These are phyloP conservation scores for Lentithecium fluviatile DNA, from an alignment of 495 filamentous ascomycete genomes.

Conservation along the genomic window DNA sequence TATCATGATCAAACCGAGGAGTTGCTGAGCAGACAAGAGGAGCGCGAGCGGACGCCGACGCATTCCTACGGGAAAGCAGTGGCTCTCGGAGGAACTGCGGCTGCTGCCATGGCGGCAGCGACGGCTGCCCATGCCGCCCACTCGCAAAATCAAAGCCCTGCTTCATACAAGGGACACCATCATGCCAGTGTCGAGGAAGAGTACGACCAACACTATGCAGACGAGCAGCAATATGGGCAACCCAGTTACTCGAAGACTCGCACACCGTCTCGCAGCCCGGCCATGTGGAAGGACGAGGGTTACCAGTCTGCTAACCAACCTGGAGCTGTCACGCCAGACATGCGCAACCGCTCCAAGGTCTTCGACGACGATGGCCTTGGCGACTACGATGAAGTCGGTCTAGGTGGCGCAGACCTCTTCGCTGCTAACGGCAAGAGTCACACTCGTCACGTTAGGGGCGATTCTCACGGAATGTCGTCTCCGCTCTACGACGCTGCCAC, in stretches of 20 bases:
- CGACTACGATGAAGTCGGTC: slow-evolving; percentile 37
- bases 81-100: slow-evolving; percentile 44
- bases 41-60: slow-evolving; percentile 39
- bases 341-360: slow-evolving; percentile 56
- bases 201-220: slow-evolving; percentile 49
- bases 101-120: slow-evolving; percentile 48
- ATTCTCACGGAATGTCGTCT: slow-evolving; percentile 85
- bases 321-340: slow-evolving; percentile 35
- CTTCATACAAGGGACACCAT: slow-evolving; percentile 43
- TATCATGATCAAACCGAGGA: slow-evolving; percentile 48
- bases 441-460: slow-evolving; percentile 73
- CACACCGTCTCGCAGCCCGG: slow-evolving; percentile 47
- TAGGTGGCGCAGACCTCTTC: slow-evolving; percentile 22
- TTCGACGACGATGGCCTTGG: slow-evolving; percentile 57
- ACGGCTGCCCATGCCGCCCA: slow-evolving; percentile 40
- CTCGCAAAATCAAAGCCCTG: slow-evolving; percentile 49
- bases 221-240: slow-evolving; percentile 35
- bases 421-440: slow-evolving; percentile 47
- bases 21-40: slow-evolving; percentile 45
- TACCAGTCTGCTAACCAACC: slow-evolving; percentile 80
- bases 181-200: slow-evolving; percentile 54
- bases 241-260: slow-evolving; percentile 29
- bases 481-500: slow-evolving; percentile 90
- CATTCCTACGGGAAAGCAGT: slow-evolving; percentile 44
- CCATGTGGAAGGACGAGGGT: slow-evolving; percentile 73